Percentiles rank a stretch among this genome's conserved stretches.
Evolutionary conservation across 1,284 basidiomycete genomes (phyloP).

Genomic region (Ustilago xerochloae): DNA sequence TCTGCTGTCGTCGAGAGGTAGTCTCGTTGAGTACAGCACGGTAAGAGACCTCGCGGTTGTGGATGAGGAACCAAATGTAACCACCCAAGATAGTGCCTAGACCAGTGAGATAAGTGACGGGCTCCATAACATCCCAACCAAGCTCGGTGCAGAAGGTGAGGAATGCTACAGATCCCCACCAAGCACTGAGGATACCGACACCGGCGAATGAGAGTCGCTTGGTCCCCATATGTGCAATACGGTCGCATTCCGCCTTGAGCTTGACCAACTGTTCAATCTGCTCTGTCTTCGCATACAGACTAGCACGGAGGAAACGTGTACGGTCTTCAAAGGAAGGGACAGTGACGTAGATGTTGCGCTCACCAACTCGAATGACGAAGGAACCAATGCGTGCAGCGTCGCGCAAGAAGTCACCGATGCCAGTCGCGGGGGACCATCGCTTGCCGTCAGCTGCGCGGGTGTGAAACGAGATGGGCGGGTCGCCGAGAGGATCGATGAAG

Average conservation of each 20-base stretch:
- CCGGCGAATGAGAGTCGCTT: conserved; percentile 56
- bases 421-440: conserved; percentile 59
- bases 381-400: conserved; percentile 59
- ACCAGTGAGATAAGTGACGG: conserved; percentile 58
- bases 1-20: conserved; percentile 55
- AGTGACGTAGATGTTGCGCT: conserved; percentile 48
- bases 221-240: conserved; percentile 50
- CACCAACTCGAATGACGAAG: conserved; percentile 55
- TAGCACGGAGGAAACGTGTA: conserved; percentile 52
- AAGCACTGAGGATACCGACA: conserved; percentile 46
- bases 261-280: conserved; percentile 55
- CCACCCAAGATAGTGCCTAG: conserved; percentile 58
- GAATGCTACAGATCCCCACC: conserved; percentile 57
- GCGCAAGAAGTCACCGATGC: conserved; percentile 60
- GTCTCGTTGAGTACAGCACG: conserved; percentile 62
- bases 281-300: conserved; percentile 52
- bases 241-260: conserved; percentile 59
- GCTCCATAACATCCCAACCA: conserved; percentile 58
- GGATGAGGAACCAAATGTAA: conserved; percentile 61
- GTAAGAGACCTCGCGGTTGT: conserved; percentile 60
- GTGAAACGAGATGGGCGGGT: conserved; percentile 60
- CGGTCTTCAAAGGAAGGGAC: conserved; percentile 63
- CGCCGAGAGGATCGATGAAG: conserved; percentile 49
- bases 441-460: conserved; percentile 54
- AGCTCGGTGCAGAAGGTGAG: conserved; percentile 57